Conservation (phyloP, 805 yeast genomes). For the Starmera amethionina region DNA sequence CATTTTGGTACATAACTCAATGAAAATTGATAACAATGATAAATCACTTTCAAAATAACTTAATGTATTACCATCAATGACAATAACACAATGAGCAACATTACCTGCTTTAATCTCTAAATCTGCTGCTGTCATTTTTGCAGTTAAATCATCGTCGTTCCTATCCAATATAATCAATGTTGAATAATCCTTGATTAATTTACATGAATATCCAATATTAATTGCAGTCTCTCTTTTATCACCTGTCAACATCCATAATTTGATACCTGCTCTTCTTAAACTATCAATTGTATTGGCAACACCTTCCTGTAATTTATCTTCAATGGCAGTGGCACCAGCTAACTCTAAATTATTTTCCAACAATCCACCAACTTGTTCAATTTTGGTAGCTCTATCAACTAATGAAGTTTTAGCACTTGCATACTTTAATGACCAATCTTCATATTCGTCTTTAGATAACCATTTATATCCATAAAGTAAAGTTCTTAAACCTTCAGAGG, state of each 20-base stretch:
- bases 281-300: conserved; percentile 93
- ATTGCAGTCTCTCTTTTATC: conserved; percentile 98
- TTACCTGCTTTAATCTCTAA: conserved; percentile 61
- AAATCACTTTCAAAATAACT: conserved; percentile 63
- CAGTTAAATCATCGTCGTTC: conserved; percentile 48
- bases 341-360: conserved; percentile 64
- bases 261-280: conserved; percentile 85
- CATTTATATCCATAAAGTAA: conserved; percentile 74
- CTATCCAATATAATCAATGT: conserved; percentile 65
- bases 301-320: conserved; percentile 94
- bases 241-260: conserved; percentile 97
- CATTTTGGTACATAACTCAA: conserved; percentile 77
- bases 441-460: conserved; percentile 49
- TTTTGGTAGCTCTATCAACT: conserved; percentile 49
- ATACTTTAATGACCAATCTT: conserved; percentile 57
- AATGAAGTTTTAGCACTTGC: conserved; percentile 71
- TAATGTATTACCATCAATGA: conserved; percentile 89
- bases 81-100: conserved; percentile 91
- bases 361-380: conserved; percentile 63
- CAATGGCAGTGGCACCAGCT: conserved; percentile 93
- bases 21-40: conserved; percentile 61
- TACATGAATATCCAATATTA: conserved; percentile 92
- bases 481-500: conserved; percentile 91
- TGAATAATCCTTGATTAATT: conserved; percentile 85
- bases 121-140: conserved; percentile 65